Base-by-base conservation (phyloP, 176 grass and related monocot genomes). In the Microstegium vimineum region DNA sequence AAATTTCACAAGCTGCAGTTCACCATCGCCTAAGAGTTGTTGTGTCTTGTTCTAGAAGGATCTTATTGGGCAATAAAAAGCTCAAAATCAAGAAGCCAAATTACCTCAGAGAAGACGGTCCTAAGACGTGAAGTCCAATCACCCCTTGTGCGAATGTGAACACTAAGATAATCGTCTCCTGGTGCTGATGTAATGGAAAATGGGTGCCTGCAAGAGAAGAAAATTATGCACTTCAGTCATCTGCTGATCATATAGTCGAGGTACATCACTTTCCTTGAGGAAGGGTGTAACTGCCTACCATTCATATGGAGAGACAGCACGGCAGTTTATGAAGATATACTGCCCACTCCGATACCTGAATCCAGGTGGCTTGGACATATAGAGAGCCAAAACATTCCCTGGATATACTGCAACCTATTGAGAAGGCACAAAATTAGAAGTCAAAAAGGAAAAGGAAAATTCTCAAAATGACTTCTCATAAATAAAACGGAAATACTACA, bases 101-200 rank as follows among this genome's bases (percentile, higher is more conserved):
- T 81, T 89, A 97, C 95, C 92, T 94, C 81, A 34, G 92, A 98
- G 87, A 98, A 98, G 22, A 98, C 88, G 20, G 77, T 84, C 79
- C 88, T 90, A 66, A 98, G 95, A 26, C 88, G 92, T 82, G 87
- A 87, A 81, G 95, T 98, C 95, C 95, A 98, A 64, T 98, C 95
- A 57, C 95, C 95, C 73, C 90, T 84, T 52, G 95, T 98, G 86
- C 95, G 92, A 80, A 98, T 98, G 77, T 98, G 95, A 16, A 98
- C 90, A 66, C 95, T 98, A 68, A 98, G 84, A 86, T 93, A 98
- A 75, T 93, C 84, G 78, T 98, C 95, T 80, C 86, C 85, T 8
- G 92, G 95, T 36, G 95, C 95, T 20, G 95, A 98, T 71, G 95
- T 98, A 77, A 98, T 92, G 18, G 95, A 98, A 89, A 98, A 98